These are phyloP conservation scores for Trichocladium antarcticum DNA, from an alignment of 495 filamentous ascomycete species.

Conservation along the genomic window DNA sequence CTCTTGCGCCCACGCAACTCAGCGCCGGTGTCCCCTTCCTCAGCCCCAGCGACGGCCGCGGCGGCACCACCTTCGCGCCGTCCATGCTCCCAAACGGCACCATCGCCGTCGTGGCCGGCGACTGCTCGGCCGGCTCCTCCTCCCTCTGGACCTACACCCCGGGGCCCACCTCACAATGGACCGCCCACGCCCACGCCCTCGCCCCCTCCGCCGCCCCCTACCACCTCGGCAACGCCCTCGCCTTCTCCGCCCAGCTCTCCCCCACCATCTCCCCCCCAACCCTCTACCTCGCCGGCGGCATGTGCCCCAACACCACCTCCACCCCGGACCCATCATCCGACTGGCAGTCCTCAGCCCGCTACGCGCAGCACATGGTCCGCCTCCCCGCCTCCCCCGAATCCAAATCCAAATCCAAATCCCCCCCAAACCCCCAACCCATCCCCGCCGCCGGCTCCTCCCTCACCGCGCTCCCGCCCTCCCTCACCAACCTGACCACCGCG, in stretches of 20 bases:
- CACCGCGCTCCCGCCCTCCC: constrained; percentile 50
- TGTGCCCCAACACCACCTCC: constrained; percentile 56
- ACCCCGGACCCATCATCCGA: constrained; percentile 24
- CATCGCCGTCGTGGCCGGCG: constrained; percentile 58
- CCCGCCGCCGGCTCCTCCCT: constrained; percentile 81
- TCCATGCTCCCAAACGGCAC: constrained; percentile 53
- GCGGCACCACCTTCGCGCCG: constrained; percentile 43
- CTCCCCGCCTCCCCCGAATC: constrained; percentile 33
- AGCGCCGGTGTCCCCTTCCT: constrained; percentile 58
- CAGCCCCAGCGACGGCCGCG: constrained; percentile 23
- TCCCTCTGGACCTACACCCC: constrained; percentile 31
- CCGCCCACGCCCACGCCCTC: constrained; percentile 17
- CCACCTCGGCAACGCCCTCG: constrained; percentile 54
- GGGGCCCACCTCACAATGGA: constrained; percentile 18
- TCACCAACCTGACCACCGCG: constrained; percentile 44
- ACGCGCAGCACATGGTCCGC: constrained; percentile 64
- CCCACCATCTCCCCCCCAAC: constrained; percentile 33
- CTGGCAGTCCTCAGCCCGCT: constrained; percentile 56
- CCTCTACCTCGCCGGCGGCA: constrained; percentile 77
- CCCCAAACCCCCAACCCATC: constrained; percentile 31
- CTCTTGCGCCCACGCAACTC: constrained; percentile 45
- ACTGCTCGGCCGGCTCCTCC: constrained; percentile 42
- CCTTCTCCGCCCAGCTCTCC: constrained; percentile 52
- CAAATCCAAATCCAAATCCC: constrained; percentile 18
- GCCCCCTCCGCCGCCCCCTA: constrained; percentile 37